A percentile compares a stretch with the other conserved stretches of the same genome.
Evolutionary conservation across 2,329 filamentous ascomycete species (phyloP).

Genomic region (Fulvia fulva): DNA sequence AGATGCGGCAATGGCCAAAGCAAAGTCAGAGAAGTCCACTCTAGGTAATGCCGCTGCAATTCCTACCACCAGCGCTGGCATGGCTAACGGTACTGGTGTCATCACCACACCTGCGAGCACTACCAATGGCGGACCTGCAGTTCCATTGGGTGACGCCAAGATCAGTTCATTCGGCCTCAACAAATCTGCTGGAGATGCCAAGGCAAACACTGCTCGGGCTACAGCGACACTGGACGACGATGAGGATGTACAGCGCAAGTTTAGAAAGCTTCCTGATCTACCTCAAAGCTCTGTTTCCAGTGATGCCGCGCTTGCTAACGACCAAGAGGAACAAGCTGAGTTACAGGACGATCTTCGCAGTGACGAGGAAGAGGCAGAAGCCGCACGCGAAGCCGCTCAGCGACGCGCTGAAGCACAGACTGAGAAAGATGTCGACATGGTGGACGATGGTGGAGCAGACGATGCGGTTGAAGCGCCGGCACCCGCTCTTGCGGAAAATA

Average conservation of each 20-base stretch:
- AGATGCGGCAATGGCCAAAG: constrained; percentile 51
- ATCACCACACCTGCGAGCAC: constrained; percentile 37
- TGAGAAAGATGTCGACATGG: constrained; percentile 48
- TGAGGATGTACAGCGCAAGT: constrained; percentile 77
- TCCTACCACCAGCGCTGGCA: constrained; percentile 33
- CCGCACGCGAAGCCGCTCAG: constrained; percentile 74
- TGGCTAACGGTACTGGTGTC: constrained; percentile 36
- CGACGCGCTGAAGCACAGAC: constrained; percentile 58
- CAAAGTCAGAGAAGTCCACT: constrained; percentile 48
- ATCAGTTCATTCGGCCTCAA: constrained; percentile 80
- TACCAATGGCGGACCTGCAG: constrained; percentile 33
- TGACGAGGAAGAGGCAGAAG: constrained; percentile 83
- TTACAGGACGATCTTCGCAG: constrained; percentile 72
- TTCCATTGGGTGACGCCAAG: constrained; percentile 48
- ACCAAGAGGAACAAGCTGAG: constrained; percentile 46
- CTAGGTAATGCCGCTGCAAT: constrained; percentile 54
- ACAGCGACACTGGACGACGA: constrained; percentile 86
- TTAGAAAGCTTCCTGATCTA: constrained; percentile 81
- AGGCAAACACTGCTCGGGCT: constrained; percentile 55
- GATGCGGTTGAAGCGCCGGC: constrained; percentile 21
- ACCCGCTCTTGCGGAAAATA: constrained; percentile 11
- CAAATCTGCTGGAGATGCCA: constrained; percentile 61
- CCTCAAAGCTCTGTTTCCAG: constrained; percentile 53
- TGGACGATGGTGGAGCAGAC: constrained; percentile 35
- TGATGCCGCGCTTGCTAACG: constrained; percentile 52